Evolutionary conservation across 2,329 filamentous ascomycete genomes (phyloP).

Genomic region (Aureobasidium sp.): DNA sequence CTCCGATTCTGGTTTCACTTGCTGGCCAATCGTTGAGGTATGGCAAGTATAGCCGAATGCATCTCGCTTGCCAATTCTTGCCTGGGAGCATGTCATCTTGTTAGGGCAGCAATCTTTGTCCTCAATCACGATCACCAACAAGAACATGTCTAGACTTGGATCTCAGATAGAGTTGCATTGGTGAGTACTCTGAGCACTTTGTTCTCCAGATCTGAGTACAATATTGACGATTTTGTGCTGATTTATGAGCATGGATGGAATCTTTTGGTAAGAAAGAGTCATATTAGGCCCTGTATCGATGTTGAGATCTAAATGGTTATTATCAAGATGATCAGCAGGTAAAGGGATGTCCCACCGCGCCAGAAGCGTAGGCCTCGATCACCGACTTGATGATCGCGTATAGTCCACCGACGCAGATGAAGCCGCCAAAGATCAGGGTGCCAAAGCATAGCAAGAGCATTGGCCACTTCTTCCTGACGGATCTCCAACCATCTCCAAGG

Average conservation of each 20-base stretch:
- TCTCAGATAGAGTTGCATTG: background rate
- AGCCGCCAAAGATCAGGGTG: conserved; percentile 36
- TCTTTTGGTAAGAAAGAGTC: background rate
- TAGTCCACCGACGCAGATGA: conserved; percentile 42
- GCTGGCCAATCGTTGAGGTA: background rate
- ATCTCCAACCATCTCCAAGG: background rate
- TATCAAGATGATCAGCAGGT: conserved; percentile 16
- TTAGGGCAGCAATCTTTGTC: background rate
- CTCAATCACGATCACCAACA: background rate
- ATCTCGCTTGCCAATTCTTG: background rate
- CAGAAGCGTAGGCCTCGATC: conserved; percentile 27
- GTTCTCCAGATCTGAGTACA: background rate
- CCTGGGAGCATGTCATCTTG: background rate
- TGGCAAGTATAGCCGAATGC: background rate
- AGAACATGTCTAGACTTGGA: background rate
- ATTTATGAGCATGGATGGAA: background rate
- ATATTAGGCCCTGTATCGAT: background rate
- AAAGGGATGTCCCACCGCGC: conserved; percentile 24
- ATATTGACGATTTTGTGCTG: background rate
- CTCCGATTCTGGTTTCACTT: conserved; percentile 4
- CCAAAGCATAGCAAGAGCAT: conserved; percentile 30
- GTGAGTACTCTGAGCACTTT: too few species aligned
- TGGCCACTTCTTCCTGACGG: background rate
- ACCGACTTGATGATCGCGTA: conserved; percentile 41
- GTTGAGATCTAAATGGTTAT: background rate